These are phyloP conservation scores for Kwoniella bestiolae DNA, from an alignment of 768 basidiomycete genomes.

Conservation along the genomic window DNA sequence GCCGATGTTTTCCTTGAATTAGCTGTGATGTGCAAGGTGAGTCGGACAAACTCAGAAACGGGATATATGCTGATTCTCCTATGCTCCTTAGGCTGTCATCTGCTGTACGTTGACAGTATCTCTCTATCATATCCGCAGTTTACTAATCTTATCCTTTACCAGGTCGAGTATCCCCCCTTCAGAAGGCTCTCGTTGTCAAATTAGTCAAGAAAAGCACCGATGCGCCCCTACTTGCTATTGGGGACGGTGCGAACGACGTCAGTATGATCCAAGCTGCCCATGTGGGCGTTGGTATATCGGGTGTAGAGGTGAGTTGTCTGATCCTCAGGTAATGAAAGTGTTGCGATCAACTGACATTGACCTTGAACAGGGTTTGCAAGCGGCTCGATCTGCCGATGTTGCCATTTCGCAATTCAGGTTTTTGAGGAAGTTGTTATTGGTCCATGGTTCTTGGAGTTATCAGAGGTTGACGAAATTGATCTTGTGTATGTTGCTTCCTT, in stretches of 20 bases:
- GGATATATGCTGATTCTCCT: constrained; percentile 4
- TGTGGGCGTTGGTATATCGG: constrained; percentile 95
- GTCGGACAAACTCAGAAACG: not conserved
- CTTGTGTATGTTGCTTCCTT: constrained; percentile 71
- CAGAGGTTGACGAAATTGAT: constrained; percentile 91
- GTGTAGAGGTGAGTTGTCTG: constrained; percentile 73
- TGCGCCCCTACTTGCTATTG: constrained; percentile 91
- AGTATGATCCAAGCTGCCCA: constrained; percentile 99
- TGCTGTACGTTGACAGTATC: constrained; percentile 69
- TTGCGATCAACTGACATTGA: not conserved
- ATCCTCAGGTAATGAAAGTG: not conserved
- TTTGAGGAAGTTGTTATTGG: constrained; percentile 90
- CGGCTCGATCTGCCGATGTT: constrained; percentile 94
- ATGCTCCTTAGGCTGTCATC: constrained; percentile 71
- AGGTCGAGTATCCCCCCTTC: constrained; percentile 96
- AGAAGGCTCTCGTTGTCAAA: constrained; percentile 97
- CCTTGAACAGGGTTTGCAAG: constrained; percentile 82
- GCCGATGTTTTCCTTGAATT: constrained; percentile 89
- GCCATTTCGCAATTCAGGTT: constrained; percentile 97
- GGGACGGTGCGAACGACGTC: constrained; percentile 97
- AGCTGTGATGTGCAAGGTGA: constrained; percentile 87
- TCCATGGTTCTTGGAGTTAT: constrained; percentile 99
- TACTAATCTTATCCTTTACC: constrained; percentile 24
- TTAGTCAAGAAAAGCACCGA: constrained; percentile 97
- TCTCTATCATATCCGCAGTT: not conserved